Base-by-base conservation (phyloP, 2,329 filamentous ascomycete genomes). In the Hypomyces rosellus region DNA sequence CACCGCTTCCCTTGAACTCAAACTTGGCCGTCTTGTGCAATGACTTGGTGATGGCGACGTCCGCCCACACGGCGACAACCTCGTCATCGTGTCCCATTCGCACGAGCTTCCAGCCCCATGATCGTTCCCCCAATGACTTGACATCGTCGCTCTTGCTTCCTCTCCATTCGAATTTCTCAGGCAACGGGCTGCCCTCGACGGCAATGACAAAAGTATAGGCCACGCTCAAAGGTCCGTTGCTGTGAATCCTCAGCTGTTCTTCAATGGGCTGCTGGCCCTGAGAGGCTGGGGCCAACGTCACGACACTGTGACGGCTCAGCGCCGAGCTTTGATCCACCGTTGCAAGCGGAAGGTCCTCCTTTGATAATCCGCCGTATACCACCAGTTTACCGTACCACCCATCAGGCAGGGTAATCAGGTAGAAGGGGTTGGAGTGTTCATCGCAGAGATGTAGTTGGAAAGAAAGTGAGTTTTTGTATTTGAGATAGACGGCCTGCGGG, bases 81-180 rank as follows among this genome's bases (percentile, higher is more conserved):
- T 76, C 73, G 37, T 62, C 69, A 14, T 64, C 61, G 15, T 44
- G 34, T 14, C 63, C 57, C 6, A 57, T 48, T 34, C 61, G 57
- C 18, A 56, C 51, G 1, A 76, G 63, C 60, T 74, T 73, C 67
- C 68, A 72, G 8, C 72, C 70, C 12, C 57, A 54, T 4, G 55
- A 60, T n/a, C 58, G 49, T 6, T 64, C 58, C 20, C 61, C 63
- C 3, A 73, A 59, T 5, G 54, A 54, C 37, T 56, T 59, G 30
- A 74, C 61, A 37, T 67, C 70, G 4, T 54, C 52, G 39, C 68
- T 67, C 34, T 57, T 58, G 51, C 65, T 67, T 52, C 66, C 62
- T 3, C 71, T 67, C 73, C 73, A 76, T 61, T 74, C 68, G 54
- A 72, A 75, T 15, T 54, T 44, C 56, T 42, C 59, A 50, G 34